phyloP scores from a whole-genome alignment of 192 early-diverging fungal genomes.

The Mortierella antarctica region DNA sequence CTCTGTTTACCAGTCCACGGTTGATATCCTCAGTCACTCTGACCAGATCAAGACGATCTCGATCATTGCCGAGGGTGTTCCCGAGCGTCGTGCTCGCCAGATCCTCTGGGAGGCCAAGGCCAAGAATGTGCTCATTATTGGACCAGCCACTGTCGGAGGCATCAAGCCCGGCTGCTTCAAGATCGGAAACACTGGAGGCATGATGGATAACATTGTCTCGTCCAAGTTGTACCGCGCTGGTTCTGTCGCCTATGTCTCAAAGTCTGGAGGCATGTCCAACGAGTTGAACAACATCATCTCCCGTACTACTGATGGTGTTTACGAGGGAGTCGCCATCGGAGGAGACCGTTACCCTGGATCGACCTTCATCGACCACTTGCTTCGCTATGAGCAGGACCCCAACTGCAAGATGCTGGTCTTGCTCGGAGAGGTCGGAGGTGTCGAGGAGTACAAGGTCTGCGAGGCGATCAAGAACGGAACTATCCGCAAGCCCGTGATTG shows the following conservation, averaged over 20 bases:
- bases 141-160: constrained; percentile 98
- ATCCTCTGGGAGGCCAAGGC: constrained; percentile 86
- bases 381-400: constrained; percentile 94
- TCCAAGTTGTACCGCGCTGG: constrained; percentile 98
- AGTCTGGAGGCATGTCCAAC: constrained; percentile 99
- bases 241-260: constrained; percentile 97
- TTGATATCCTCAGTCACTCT: constrained; percentile 83
- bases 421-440: constrained; percentile 97
- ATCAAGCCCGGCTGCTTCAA: constrained; percentile 99
- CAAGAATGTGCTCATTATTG: constrained; percentile 88
- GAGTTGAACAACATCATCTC: constrained; percentile 99
- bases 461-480: constrained; percentile 87
- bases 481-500: constrained; percentile 98
- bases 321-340: constrained; percentile 98
- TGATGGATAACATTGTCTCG: constrained; percentile 99
- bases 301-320: constrained; percentile 95
- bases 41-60: constrained; percentile 92
- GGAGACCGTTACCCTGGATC: constrained; percentile 99
- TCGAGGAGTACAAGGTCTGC: constrained; percentile 96
- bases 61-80: constrained; percentile 99
- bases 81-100: constrained; percentile 96
- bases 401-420: constrained; percentile 94
- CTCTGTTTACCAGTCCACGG: constrained; percentile 91
- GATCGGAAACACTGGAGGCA: constrained; percentile 99
- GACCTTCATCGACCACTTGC: constrained; percentile 98